phyloP scores from a whole-genome alignment of 2,329 filamentous ascomycete genomes.

The Botryosphaeria dothidea region DNA sequence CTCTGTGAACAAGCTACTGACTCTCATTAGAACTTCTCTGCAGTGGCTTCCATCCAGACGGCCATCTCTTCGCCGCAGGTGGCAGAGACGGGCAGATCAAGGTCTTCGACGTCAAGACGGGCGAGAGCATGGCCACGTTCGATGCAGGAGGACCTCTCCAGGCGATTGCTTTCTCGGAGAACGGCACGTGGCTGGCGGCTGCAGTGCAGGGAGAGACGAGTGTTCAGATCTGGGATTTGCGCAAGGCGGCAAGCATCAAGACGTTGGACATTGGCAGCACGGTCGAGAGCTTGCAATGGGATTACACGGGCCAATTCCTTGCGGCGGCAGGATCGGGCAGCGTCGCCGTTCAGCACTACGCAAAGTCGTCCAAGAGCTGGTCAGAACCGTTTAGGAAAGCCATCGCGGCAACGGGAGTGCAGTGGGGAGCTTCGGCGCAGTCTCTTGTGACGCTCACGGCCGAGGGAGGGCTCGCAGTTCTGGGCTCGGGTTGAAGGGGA shows the following conservation, averaged over 20 bases:
- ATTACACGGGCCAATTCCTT: slow-evolving; percentile 93
- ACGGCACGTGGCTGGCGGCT: slow-evolving; percentile 92
- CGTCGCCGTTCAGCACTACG: slow-evolving; percentile 85
- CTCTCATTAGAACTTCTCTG: slow-evolving; percentile 64
- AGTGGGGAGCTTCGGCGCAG: slow-evolving; percentile 76
- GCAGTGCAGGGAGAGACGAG: slow-evolving; percentile 74
- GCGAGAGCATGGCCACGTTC: slow-evolving; percentile 76
- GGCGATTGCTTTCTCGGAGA: slow-evolving; percentile 86
- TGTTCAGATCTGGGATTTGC: slow-evolving; percentile 87
- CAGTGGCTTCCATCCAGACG: slow-evolving; percentile 91
- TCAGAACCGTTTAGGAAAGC: slow-evolving; percentile 79
- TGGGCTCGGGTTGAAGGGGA: slow-evolving; percentile 58
- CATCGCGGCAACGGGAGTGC: slow-evolving; percentile 69
- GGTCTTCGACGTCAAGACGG: slow-evolving; percentile 82
- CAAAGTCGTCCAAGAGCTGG: slow-evolving; percentile 86
- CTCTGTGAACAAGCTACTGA: slow-evolving; percentile 28
- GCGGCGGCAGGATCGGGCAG: slow-evolving; percentile 78
- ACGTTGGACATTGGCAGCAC: slow-evolving; percentile 79
- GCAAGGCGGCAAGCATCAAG: slow-evolving; percentile 81
- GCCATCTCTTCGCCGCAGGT: slow-evolving; percentile 87
- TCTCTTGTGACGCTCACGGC: slow-evolving; percentile 73
- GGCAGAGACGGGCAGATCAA: slow-evolving; percentile 79
- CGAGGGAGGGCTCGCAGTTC: slow-evolving; percentile 73
- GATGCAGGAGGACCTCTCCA: slow-evolving; percentile 65
- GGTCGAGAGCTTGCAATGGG: slow-evolving; percentile 80